Conservation (phyloP, 192 early-diverging fungal genomes). For the Spizellomyces sp. region DNA sequence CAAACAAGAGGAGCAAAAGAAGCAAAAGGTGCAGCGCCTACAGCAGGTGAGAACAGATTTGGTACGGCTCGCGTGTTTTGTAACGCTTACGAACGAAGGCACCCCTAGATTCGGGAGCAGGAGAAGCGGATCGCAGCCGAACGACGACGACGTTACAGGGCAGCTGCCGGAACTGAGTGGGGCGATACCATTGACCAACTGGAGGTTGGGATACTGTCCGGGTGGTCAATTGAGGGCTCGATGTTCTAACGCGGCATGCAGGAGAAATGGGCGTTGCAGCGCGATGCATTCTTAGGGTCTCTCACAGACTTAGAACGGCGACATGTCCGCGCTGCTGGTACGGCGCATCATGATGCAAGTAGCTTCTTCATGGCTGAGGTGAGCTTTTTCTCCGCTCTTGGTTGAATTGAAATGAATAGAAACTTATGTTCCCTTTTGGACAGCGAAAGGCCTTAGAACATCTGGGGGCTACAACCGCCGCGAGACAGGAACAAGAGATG, state of each 20-base stretch:
- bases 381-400: too few relatives aligned
- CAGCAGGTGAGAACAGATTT: constrained; percentile 5
- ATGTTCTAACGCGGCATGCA: background rate
- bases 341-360: background rate
- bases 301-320: background rate
- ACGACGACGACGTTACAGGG: constrained; percentile 4
- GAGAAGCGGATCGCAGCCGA: constrained; percentile 17
- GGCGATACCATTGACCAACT: background rate
- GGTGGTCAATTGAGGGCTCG: background rate
- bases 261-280: background rate
- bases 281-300: background rate
- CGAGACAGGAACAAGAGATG: background rate
- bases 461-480: background rate
- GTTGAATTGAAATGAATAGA: background rate
- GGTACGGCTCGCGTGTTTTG: background rate
- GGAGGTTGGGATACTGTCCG: constrained; percentile 1
- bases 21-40: constrained; percentile 10
- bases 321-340: background rate
- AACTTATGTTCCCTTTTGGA: background rate
- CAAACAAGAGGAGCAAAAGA: constrained; percentile 11
- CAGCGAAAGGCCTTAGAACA: background rate
- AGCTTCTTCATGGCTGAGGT: too few relatives aligned
- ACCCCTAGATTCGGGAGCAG: constrained; percentile 9
- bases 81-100: background rate
- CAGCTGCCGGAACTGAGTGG: constrained; percentile 5